A percentile compares a stretch with the other conserved stretches of the same genome.
Evolutionary conservation across 2,329 filamentous ascomycete genomes (phyloP).

Genomic region (Claviceps lovelessii): DNA sequence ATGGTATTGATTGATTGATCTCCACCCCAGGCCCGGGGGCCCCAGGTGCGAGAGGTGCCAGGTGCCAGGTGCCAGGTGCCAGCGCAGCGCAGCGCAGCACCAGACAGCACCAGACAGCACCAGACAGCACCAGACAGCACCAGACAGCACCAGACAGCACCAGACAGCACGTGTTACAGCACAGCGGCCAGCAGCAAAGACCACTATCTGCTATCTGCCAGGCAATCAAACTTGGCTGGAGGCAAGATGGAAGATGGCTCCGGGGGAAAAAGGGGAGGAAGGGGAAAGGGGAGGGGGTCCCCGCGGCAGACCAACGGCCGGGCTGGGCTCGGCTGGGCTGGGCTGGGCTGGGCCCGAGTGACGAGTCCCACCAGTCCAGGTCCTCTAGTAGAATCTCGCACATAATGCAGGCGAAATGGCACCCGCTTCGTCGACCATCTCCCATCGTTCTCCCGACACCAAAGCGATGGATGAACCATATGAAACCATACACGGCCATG

Average conservation of each 20-base stretch:
- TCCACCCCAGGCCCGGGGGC: not conserved
- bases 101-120: no score
- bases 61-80: not conserved
- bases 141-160: no score
- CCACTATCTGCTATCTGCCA: not conserved
- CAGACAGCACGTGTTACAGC: no score
- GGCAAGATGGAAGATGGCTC: not conserved
- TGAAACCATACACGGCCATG: not conserved
- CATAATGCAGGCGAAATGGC: not conserved
- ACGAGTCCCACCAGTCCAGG: not conserved
- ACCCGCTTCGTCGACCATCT: not conserved
- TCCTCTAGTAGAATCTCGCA: not conserved
- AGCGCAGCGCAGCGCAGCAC: not conserved
- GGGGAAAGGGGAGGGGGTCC: no score
- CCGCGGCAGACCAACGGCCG: not conserved
- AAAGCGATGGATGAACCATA: not conserved
- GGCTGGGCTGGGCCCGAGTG: not conserved
- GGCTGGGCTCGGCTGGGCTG: not conserved
- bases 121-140: no score
- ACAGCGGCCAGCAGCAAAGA: not conserved
- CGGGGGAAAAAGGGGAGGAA: not conserved
- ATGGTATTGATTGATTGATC: not conserved
- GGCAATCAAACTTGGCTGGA: not conserved
- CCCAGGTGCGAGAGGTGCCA: not conserved
- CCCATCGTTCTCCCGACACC: no score